phyloP scores from a whole-genome alignment of 176 grass and related monocot species.

The Oryza officinalis region DNA sequence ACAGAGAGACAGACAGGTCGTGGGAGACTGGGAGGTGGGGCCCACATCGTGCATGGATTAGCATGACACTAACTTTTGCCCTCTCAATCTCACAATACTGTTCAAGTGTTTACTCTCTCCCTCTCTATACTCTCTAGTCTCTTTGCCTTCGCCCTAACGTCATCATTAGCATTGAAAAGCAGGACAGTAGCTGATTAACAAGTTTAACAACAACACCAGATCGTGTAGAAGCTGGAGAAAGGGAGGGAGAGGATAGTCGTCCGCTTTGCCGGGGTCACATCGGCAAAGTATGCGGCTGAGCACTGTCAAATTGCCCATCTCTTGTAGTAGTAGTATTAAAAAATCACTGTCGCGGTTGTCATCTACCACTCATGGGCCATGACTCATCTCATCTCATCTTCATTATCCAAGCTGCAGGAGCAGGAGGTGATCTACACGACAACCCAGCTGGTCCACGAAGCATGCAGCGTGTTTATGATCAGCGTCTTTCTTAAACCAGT shows the following conservation, averaged over 20 bases:
- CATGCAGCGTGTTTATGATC: background rate
- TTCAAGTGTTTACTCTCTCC: background rate
- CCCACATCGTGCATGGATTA: slow-evolving; percentile 22
- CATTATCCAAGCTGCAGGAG: background rate
- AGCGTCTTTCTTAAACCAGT: slow-evolving; percentile 12
- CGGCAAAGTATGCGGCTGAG: background rate
- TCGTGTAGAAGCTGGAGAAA: background rate
- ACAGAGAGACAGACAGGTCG: background rate
- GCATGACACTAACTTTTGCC: background rate
- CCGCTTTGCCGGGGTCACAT: background rate
- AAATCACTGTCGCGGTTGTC: background rate
- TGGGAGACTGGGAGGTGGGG: background rate
- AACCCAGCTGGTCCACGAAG: background rate
- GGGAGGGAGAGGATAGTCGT: background rate
- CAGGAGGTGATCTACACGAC: background rate
- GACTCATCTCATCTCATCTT: background rate
- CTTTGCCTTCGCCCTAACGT: background rate
- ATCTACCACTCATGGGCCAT: too few species aligned
- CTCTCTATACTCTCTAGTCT: background rate
- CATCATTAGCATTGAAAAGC: background rate
- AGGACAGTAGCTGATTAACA: background rate
- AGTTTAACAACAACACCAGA: background rate
- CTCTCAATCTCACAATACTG: background rate
- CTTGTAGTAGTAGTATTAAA: background rate
- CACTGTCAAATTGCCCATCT: background rate